Conservation (phyloP, 1,284 basidiomycete species). For the Irpex sp. region DNA sequence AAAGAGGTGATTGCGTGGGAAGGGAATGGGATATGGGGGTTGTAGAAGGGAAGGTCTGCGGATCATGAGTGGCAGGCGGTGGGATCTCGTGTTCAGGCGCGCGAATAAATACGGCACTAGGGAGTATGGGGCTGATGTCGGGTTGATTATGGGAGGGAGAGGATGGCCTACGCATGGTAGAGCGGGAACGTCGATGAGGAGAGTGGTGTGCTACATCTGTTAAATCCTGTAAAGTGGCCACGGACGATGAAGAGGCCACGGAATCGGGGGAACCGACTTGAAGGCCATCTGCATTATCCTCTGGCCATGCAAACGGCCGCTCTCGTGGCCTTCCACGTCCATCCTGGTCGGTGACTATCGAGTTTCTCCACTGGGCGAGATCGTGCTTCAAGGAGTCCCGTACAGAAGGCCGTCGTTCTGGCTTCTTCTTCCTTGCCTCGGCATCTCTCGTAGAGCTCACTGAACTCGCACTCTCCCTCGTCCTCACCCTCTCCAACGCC, state of each 20-base stretch:
- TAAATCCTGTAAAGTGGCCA: conserved; percentile 24
- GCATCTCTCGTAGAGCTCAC: conserved; percentile 28
- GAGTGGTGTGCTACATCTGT: conserved; percentile 9
- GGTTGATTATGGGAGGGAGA: conserved; percentile 31
- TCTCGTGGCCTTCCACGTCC: conserved; percentile 61
- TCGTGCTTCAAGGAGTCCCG: conserved; percentile 41
- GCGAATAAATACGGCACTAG: conserved; percentile 10
- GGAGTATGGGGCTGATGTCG: conserved; percentile 19
- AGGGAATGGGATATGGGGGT: conserved; percentile 14
- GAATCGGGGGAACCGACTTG: conserved; percentile 22
- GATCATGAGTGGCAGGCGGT: conserved; percentile 18
- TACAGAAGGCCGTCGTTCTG: conserved; percentile 33
- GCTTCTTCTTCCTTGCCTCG: conserved; percentile 31
- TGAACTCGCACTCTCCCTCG: conserved; percentile 41
- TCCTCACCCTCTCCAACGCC: conserved; percentile 49
- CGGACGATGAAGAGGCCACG: conserved; percentile 24
- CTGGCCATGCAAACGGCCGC: conserved; percentile 28
- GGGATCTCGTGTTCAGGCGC: conserved; percentile 21
- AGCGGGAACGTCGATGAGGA: conserved; percentile 29
- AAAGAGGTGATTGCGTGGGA: conserved; percentile 28
- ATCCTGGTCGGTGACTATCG: conserved; percentile 33
- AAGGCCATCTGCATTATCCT: conserved; percentile 13
- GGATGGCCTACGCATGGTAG: conserved; percentile 49
- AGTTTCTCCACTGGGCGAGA: conserved; percentile 48
- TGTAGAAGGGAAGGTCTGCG: conserved; percentile 19